Evolutionary conservation across 164 flowering plant genomes (phyloP).

Genomic region (Magnolia sinica): DNA sequence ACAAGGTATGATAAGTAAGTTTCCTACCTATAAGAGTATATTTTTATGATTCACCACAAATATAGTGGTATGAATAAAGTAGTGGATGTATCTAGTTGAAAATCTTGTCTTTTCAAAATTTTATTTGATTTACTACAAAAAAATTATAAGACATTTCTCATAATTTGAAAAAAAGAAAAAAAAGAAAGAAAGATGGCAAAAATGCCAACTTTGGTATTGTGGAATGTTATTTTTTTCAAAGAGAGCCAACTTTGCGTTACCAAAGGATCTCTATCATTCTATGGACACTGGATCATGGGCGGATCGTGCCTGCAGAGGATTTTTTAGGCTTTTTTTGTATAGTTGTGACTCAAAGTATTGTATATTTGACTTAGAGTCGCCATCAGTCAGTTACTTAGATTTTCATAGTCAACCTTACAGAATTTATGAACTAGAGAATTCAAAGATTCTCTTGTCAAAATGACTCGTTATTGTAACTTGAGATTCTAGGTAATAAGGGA

Average conservation of each 20-base stretch:
- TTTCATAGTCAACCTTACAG: too few species aligned
- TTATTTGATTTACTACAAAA: background rate
- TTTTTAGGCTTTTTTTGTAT: too few species aligned
- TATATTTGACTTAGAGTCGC: too few species aligned
- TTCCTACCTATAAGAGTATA: background rate
- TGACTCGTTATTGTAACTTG: too few species aligned
- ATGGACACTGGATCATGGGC: too few species aligned
- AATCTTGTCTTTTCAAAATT: background rate
- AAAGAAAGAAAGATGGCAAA: background rate
- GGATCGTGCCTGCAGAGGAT: too few species aligned
- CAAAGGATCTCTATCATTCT: background rate
- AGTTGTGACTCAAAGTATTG: too few species aligned
- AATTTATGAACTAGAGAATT: too few species aligned
- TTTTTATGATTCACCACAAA: background rate
- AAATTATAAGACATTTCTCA: background rate
- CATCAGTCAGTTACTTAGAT: too few species aligned
- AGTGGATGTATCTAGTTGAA: background rate
- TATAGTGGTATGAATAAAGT: background rate
- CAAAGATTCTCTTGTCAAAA: too few species aligned
- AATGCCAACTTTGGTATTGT: background rate
- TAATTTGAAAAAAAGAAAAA: background rate
- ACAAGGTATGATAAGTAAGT: background rate
- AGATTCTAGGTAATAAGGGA: too few species aligned
- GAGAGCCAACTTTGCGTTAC: background rate
- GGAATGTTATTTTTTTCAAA: background rate